Conservation (phyloP, 129 eudicot species). For the Chrysanthemum lavandulifolium region DNA sequence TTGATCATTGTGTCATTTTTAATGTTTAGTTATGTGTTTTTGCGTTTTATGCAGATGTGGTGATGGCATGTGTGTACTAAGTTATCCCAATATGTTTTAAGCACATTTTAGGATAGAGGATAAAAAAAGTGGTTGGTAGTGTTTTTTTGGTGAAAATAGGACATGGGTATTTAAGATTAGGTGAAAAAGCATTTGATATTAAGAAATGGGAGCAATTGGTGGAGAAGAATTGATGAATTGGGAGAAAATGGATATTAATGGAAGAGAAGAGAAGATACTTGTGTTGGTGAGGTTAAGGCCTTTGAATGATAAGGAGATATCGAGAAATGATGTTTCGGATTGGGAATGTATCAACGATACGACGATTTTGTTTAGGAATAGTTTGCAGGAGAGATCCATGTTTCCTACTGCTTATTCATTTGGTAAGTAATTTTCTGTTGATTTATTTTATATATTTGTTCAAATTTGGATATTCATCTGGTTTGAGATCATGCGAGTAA, state of each 20-base stretch:
- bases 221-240: constrained; percentile 73
- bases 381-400: constrained; percentile 84
- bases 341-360: constrained; percentile 87
- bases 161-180: constrained; percentile 21
- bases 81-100: constrained; percentile 27
- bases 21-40: constrained; percentile 40
- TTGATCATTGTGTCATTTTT: neutral
- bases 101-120: constrained; percentile 37
- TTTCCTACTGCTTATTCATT: constrained; percentile 83
- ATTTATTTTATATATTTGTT: too few species aligned
- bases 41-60: constrained; percentile 36
- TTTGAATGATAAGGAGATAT: constrained; percentile 80
- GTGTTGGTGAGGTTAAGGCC: constrained; percentile 98
- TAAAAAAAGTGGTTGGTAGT: constrained; percentile 13
- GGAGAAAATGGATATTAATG: constrained; percentile 69
- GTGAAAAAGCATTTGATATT: constrained; percentile 19
- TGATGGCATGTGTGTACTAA: constrained; percentile 22
- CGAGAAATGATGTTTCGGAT: constrained; percentile 79
- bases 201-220: constrained; percentile 81
- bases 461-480: too few species aligned
- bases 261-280: constrained; percentile 84
- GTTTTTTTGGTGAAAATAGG: constrained; percentile 7
- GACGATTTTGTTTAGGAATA: constrained; percentile 71
- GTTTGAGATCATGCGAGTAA: too few species aligned
- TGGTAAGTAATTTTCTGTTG: constrained; percentile 41